phyloP scores from a whole-genome alignment of 768 basidiomycete species.

The Phylloporus sp. region DNA sequence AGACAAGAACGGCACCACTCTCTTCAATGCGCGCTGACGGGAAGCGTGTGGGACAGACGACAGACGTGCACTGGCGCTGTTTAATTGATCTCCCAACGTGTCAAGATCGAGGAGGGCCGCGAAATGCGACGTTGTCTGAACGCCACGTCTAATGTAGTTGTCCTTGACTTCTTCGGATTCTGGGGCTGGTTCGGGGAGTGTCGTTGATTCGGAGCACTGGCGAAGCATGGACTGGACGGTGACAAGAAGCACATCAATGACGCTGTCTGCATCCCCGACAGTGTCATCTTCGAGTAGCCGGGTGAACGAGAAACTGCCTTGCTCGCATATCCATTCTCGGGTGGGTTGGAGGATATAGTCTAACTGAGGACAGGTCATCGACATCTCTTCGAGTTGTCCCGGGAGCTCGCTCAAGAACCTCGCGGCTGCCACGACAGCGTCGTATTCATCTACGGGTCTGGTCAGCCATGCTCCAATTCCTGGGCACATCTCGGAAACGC shows the following conservation, averaged over 20 bases:
- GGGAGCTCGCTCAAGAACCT: slow-evolving; percentile 21
- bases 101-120: slow-evolving; percentile 47
- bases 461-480: neutral
- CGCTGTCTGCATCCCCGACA: slow-evolving; percentile 27
- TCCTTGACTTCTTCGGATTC: slow-evolving; percentile 35
- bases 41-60: slow-evolving; percentile 29
- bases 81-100: slow-evolving; percentile 38
- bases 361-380: slow-evolving; percentile 24
- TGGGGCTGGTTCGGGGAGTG: slow-evolving; percentile 1
- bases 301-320: slow-evolving; percentile 22
- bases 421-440: slow-evolving; percentile 27
- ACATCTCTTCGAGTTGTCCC: slow-evolving; percentile 25
- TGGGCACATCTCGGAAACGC: neutral
- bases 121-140: slow-evolving; percentile 40
- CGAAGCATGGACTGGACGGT: slow-evolving; percentile 57
- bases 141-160: slow-evolving; percentile 49
- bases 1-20: slow-evolving; percentile 72
- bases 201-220: slow-evolving; percentile 29
- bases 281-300: neutral
- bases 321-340: slow-evolving; percentile 28
- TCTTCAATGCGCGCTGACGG: slow-evolving; percentile 35
- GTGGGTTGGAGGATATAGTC: slow-evolving; percentile 26
- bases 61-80: slow-evolving; percentile 37
- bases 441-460: slow-evolving; percentile 33
- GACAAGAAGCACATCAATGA: slow-evolving; percentile 63